Conservation (phyloP, 192 early-diverging fungal genomes). For the Gorgonomyces haynaldii region DNA sequence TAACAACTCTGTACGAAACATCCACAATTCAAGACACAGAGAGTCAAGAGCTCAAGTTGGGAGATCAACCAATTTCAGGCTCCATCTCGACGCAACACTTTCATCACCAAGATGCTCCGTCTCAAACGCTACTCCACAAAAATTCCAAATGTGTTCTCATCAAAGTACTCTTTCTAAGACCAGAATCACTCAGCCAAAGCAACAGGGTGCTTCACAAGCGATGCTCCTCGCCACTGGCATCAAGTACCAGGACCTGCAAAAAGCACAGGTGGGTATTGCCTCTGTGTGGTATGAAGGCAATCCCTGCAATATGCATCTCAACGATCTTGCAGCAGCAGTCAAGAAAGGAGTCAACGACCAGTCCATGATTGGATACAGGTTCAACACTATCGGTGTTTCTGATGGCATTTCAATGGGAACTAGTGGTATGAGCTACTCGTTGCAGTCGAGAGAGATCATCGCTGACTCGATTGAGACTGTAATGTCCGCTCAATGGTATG, state of each 20-base stretch:
- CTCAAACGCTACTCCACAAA: too few relatives aligned
- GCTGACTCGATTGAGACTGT: slow-evolving; percentile 98
- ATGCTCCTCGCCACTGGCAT: slow-evolving; percentile 97
- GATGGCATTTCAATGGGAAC: slow-evolving; percentile 99
- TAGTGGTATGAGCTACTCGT: slow-evolving; percentile 88
- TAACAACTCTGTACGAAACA: too few relatives aligned
- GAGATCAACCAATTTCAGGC: too few relatives aligned
- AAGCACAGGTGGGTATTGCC: slow-evolving; percentile 92
- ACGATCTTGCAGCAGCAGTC: slow-evolving; percentile 74
- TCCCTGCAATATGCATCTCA: slow-evolving; percentile 99
- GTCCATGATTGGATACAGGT: slow-evolving; percentile 85
- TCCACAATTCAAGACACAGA: too few relatives aligned
- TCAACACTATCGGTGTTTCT: slow-evolving; percentile 96
- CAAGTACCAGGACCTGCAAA: slow-evolving; percentile 63
- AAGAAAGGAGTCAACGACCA: slow-evolving; percentile 87
- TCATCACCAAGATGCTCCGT: too few relatives aligned
- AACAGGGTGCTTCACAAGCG: slow-evolving; percentile 93
- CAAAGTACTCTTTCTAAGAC: too few relatives aligned
- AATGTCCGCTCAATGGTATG: slow-evolving; percentile 97
- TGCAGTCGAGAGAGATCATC: slow-evolving; percentile 95
- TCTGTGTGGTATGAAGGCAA: slow-evolving; percentile 92
- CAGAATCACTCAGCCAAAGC: slow-evolving; percentile 85
- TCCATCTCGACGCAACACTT: too few relatives aligned
- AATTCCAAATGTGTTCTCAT: too few relatives aligned
- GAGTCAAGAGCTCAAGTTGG: too few relatives aligned